A percentile compares a stretch with the other conserved stretches of the same genome.
These are phyloP conservation scores for Hirschioporus abietinus DNA, from an alignment of 768 basidiomycete genomes.

Conservation along the genomic window DNA sequence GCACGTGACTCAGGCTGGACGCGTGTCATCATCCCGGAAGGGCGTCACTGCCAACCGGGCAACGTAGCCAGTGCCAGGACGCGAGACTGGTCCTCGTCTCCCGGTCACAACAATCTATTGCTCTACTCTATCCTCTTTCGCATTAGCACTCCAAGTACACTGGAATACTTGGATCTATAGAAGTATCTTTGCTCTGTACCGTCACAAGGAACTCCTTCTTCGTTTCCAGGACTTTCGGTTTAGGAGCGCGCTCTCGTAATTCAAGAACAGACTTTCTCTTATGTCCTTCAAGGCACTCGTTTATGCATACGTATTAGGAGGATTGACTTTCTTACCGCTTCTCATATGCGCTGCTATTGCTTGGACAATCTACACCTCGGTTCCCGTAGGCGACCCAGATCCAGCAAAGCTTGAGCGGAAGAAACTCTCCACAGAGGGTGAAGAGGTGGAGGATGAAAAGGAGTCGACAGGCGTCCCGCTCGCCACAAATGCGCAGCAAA, in stretches of 20 bases:
- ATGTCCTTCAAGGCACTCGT: constrained; percentile 71
- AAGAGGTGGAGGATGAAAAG: constrained; percentile 19
- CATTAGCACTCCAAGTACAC: background rate
- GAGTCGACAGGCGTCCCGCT: constrained; percentile 22
- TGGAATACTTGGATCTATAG: background rate
- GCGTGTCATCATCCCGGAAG: background rate
- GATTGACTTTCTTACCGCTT: constrained; percentile 85
- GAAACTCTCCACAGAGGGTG: constrained; percentile 12
- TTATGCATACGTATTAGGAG: constrained; percentile 86
- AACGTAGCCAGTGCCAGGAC: background rate
- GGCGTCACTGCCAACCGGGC: background rate
- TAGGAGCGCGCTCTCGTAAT: constrained; percentile 1
- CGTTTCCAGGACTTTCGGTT: no score
- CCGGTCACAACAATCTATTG: background rate
- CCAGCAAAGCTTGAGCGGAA: constrained; percentile 27
- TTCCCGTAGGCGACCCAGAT: constrained; percentile 64
- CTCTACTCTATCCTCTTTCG: no score
- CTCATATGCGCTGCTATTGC: constrained; percentile 52
- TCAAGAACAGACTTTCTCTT: constrained; percentile 10
- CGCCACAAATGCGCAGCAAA: constrained; percentile 52
- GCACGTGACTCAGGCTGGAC: background rate
- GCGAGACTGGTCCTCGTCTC: no score
- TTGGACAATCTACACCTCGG: constrained; percentile 75
- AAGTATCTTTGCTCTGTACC: background rate
- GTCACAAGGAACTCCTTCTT: background rate